These are phyloP conservation scores for Yamadazyma songkhlaensis DNA, from an alignment of 1,139 yeast species.

Conservation along the genomic window DNA sequence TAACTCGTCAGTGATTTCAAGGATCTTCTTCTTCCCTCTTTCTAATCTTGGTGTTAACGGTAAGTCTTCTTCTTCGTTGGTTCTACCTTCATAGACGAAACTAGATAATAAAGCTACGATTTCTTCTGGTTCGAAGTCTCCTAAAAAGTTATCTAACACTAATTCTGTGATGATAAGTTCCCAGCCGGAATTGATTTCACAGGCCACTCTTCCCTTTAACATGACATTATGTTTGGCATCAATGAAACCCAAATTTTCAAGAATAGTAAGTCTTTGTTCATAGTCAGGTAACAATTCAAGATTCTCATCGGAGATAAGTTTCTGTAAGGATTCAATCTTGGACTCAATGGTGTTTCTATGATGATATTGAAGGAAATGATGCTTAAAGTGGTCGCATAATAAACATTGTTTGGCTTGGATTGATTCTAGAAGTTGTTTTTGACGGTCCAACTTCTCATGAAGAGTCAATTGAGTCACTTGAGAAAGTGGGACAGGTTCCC, in stretches of 20 bases:
- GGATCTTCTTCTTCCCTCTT: conserved; percentile 68
- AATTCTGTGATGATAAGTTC: conserved; percentile 87
- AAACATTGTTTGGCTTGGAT: conserved; percentile 29
- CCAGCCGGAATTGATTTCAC: conserved; percentile 88
- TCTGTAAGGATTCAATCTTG: conserved; percentile 56
- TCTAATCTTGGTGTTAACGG: conserved; percentile 82
- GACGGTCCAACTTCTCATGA: conserved; percentile 50
- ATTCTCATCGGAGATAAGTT: conserved; percentile 78
- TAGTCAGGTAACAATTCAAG: conserved; percentile 90
- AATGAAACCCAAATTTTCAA: conserved; percentile 72
- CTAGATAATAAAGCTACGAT: conserved; percentile 89
- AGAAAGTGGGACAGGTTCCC: conserved; percentile 46
- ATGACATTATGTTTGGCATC: conserved; percentile 75
- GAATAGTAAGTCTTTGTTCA: conserved; percentile 79
- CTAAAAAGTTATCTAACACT: conserved; percentile 84
- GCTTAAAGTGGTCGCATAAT: conserved; percentile 41
- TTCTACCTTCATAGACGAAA: conserved; percentile 88
- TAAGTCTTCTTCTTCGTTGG: conserved; percentile 56
- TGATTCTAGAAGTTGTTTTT: conserved; percentile 34
- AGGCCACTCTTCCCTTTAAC: conserved; percentile 82
- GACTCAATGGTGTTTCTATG: conserved; percentile 44
- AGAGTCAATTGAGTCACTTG: conserved; percentile 48
- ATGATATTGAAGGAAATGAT: conserved; percentile 47
- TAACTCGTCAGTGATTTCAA: conserved; percentile 65
- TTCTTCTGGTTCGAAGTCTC: conserved; percentile 93